Percentiles rank a stretch among this genome's conserved stretches.
These are phyloP conservation scores for Coemansia sp. DNA, from an alignment of 192 early-diverging fungal genomes.

Conservation along the genomic window DNA sequence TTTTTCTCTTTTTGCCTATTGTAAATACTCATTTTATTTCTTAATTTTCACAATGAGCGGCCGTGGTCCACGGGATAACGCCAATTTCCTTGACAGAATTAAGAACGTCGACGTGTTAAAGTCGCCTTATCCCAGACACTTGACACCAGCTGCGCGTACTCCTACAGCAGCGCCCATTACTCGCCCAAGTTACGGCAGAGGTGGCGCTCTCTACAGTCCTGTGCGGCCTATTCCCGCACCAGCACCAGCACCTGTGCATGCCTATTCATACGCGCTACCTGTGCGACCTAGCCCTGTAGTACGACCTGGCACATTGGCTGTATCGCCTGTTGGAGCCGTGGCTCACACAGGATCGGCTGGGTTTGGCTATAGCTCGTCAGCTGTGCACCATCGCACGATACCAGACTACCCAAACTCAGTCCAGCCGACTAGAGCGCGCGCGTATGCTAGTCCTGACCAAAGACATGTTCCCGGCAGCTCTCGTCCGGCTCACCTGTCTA, in stretches of 20 bases:
- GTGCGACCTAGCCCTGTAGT: slow-evolving; percentile 18
- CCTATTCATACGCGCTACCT: slow-evolving; percentile 1
- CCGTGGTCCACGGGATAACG: slow-evolving; percentile 11
- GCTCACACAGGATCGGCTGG: neutral
- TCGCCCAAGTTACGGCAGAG: slow-evolving; percentile 8
- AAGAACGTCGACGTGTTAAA: slow-evolving; percentile 35
- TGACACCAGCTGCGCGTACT: slow-evolving; percentile 11
- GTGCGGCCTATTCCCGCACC: slow-evolving; percentile 13
- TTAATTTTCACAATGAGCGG: slow-evolving; percentile 26
- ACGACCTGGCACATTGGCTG: neutral
- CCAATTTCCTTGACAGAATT: slow-evolving; percentile 42
- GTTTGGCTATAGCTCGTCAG: neutral
- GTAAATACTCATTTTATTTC: slow-evolving; percentile 11
- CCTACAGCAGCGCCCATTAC: slow-evolving; percentile 9
- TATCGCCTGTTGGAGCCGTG: neutral
- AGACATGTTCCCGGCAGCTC: slow-evolving; percentile 37
- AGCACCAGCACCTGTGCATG: neutral
- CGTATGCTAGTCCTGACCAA: slow-evolving; percentile 6
- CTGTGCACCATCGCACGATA: slow-evolving; percentile 15
- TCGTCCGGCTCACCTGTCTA: slow-evolving; percentile 27
- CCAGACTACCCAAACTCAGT: slow-evolving; percentile 38
- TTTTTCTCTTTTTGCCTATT: neutral
- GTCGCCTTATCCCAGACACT: slow-evolving; percentile 42
- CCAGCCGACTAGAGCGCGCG: slow-evolving; percentile 28
- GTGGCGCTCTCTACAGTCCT: neutral